Percentiles rank a stretch among this genome's conserved stretches.
These are phyloP conservation scores for Flaveria bidentis DNA, from an alignment of 129 eudicot genomes.

Conservation along the genomic window DNA sequence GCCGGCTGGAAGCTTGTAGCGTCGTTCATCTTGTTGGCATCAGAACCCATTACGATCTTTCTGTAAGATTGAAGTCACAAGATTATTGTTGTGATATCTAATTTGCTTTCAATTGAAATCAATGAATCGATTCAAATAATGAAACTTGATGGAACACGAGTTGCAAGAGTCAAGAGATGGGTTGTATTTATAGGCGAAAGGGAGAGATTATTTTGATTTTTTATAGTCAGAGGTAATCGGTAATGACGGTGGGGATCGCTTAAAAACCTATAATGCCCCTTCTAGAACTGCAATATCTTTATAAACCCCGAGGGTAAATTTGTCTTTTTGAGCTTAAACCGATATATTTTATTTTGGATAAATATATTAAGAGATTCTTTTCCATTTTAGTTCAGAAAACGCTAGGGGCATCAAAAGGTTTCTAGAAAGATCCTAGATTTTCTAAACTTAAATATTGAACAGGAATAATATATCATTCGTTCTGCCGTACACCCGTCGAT, in stretches of 20 bases:
- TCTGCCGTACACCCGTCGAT: no score
- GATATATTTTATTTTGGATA: not conserved
- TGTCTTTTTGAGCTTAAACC: conserved; percentile 11
- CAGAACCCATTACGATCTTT: conserved; percentile 49
- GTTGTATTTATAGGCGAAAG: conserved; percentile 5
- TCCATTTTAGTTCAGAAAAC: not conserved
- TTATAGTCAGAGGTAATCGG: conserved; percentile 11
- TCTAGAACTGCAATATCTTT: not conserved
- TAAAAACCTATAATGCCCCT: conserved; percentile 25
- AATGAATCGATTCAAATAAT: not conserved
- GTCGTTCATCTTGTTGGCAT: conserved; percentile 59
- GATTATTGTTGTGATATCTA: not conserved
- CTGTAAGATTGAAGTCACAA: not conserved
- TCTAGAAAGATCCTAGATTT: not conserved
- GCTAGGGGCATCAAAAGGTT: not conserved
- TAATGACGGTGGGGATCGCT: conserved; percentile 13
- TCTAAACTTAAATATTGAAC: not conserved
- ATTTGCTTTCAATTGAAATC: not conserved
- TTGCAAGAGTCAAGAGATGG: no score
- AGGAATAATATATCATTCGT: no score
- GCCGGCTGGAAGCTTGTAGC: conserved; percentile 48
- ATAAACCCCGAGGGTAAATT: not conserved
- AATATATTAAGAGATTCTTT: not conserved
- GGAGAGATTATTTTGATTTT: conserved; percentile 11
- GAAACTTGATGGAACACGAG: not conserved